Evolutionary conservation across 176 grass and related monocot species (phyloP).

Genomic region (Cocos nucifera): DNA sequence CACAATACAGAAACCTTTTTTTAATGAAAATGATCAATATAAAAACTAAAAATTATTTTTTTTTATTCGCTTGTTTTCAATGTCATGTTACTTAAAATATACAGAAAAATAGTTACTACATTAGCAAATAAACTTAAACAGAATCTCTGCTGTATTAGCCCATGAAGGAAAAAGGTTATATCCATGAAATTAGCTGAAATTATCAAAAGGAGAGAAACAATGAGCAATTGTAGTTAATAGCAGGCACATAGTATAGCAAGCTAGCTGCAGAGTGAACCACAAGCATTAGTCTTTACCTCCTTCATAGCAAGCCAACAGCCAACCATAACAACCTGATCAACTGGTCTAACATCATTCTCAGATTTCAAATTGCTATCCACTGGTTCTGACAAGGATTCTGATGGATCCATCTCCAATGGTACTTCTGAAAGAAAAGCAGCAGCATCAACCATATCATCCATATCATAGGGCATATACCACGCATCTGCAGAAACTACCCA

Average conservation of each 20-base stretch:
- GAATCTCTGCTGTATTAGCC: no score
- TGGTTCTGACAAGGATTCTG: slow-evolving; percentile 28
- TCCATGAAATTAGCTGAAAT: neutral
- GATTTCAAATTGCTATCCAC: slow-evolving; percentile 31
- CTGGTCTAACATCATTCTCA: slow-evolving; percentile 43
- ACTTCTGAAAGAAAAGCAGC: slow-evolving; percentile 50
- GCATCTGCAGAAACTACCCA: slow-evolving; percentile 95
- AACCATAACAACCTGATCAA: slow-evolving; percentile 90
- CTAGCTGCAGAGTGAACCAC: slow-evolving; percentile 7
- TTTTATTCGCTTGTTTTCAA: no score
- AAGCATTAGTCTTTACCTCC: slow-evolving; percentile 46
- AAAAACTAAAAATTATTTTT: no score
- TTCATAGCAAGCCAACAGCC: slow-evolving; percentile 99
- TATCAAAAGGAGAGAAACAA: no score
- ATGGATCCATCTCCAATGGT: slow-evolving; percentile 40
- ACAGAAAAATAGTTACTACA: no score
- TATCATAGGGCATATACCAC: slow-evolving; percentile 81
- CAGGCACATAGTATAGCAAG: neutral
- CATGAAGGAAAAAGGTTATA: slow-evolving; percentile 1
- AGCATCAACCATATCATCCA: slow-evolving; percentile 78
- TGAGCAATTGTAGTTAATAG: no score
- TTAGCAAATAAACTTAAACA: no score
- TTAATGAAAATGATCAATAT: no score
- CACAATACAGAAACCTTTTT: no score
- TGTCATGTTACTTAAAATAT: no score